Evolutionary conservation across 2,329 filamentous ascomycete species (phyloP).

Genomic region (Elsinoe australis): DNA sequence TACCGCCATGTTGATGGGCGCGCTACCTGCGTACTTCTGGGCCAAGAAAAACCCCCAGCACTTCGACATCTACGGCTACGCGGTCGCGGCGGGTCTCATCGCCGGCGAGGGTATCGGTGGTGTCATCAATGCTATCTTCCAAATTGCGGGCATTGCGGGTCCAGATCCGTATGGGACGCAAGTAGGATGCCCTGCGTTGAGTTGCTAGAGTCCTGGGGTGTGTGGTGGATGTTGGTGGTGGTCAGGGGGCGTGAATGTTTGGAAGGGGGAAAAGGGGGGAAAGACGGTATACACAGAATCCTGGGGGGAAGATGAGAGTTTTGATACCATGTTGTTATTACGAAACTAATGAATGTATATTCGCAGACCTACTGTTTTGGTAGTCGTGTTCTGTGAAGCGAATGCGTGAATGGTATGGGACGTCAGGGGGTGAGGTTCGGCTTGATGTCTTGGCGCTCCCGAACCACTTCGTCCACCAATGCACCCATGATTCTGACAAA

Average conservation of each 20-base stretch:
- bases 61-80: conserved; percentile 54
- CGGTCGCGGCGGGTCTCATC: conserved; percentile 53
- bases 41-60: conserved; percentile 44
- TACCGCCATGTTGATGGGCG: conserved; percentile 52
- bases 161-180: conserved; percentile 35
- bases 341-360: not conserved
- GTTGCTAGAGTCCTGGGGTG: conserved; percentile 23
- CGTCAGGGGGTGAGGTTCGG: too few species aligned
- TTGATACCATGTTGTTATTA: not conserved
- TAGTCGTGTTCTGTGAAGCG: too few species aligned
- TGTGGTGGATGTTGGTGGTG: not conserved
- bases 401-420: too few species aligned
- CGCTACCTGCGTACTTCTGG: conserved; percentile 48
- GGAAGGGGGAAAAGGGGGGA: too few species aligned
- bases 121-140: conserved; percentile 51
- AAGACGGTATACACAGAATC: too few species aligned
- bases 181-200: conserved; percentile 36
- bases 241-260: too few species aligned
- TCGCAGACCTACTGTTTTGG: not conserved
- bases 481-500: too few species aligned
- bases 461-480: too few species aligned
- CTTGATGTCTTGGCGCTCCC: too few species aligned
- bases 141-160: conserved; percentile 39
- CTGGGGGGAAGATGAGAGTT: too few species aligned
- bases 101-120: conserved; percentile 58